phyloP scores from a whole-genome alignment of 2,329 filamentous ascomycete species.

The Talaromyces sp. region DNA sequence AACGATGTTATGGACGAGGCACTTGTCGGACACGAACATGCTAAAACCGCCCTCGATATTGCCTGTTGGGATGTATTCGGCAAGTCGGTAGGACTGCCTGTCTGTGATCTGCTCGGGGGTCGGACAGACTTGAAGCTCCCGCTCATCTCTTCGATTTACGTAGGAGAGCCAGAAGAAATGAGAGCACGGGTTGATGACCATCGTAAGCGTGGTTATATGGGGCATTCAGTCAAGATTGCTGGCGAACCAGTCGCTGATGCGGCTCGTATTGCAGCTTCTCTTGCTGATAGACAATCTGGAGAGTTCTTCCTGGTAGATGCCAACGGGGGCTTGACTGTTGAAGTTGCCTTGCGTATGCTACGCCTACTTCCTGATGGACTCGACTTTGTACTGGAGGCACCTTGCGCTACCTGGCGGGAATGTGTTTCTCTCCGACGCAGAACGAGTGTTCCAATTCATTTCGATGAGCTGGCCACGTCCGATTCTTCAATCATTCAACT shows the following conservation, averaged over 20 bases:
- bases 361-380: conserved; percentile 23
- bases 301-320: conserved; percentile 27
- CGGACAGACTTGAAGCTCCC: conserved; percentile 19
- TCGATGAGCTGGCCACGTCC: conserved; percentile 25
- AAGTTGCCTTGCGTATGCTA: conserved; percentile 25
- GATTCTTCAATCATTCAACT: conserved; percentile 21
- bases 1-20: conserved; percentile 32
- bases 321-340: conserved; percentile 24
- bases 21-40: conserved; percentile 24
- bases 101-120: conserved; percentile 29
- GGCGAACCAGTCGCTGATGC: conserved; percentile 19
- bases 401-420: conserved; percentile 27
- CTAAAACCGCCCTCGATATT: conserved; percentile 24
- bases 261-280: conserved; percentile 1
- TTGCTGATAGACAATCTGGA: conserved; percentile 7
- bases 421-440: conserved; percentile 23
- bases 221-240: conserved; percentile 15
- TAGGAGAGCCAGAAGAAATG: conserved; percentile 14
- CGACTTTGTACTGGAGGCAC: conserved; percentile 29
- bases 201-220: conserved; percentile 12
- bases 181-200: conserved; percentile 6
- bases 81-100: conserved; percentile 26
- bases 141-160: conserved; percentile 19
- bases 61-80: conserved; percentile 32
- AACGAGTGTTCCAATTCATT: conserved; percentile 25